phyloP scores from a whole-genome alignment of 768 basidiomycete genomes.

The Suillus decipiens region DNA sequence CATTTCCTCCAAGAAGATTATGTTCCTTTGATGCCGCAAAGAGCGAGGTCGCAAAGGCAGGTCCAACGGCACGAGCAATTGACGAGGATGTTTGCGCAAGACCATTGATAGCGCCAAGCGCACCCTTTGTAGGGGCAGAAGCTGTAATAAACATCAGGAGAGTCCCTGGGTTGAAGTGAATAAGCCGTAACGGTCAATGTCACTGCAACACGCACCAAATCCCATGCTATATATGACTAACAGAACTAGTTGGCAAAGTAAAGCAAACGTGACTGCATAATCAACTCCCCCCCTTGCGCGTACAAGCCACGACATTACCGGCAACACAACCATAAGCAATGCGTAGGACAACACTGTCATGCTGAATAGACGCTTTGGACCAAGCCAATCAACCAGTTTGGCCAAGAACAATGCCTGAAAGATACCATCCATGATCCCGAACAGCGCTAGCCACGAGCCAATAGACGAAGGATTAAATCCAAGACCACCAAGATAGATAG shows the following conservation, averaged over 20 bases:
- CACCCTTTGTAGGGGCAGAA: slow-evolving; percentile 51
- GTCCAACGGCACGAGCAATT: slow-evolving; percentile 50
- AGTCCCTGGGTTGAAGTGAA: slow-evolving; percentile 39
- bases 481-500: slow-evolving; percentile 44
- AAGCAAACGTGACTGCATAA: slow-evolving; percentile 37
- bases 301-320: slow-evolving; percentile 44
- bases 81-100: slow-evolving; percentile 51
- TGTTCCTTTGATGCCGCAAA: slow-evolving; percentile 53
- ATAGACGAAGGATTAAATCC: slow-evolving; percentile 43
- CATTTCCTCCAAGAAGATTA: slow-evolving; percentile 50
- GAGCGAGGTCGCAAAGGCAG: slow-evolving; percentile 47
- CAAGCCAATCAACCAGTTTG: slow-evolving; percentile 40
- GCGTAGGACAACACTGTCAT: slow-evolving; percentile 39
- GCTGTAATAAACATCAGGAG: slow-evolving; percentile 57
- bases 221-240: slow-evolving; percentile 41
- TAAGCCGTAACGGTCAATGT: neutral
- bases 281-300: slow-evolving; percentile 32
- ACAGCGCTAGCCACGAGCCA: slow-evolving; percentile 38
- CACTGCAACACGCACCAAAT: slow-evolving; percentile 35
- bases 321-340: slow-evolving; percentile 44
- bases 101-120: slow-evolving; percentile 61
- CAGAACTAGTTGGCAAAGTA: slow-evolving; percentile 31
- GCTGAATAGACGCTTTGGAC: slow-evolving; percentile 44
- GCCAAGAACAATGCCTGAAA: slow-evolving; percentile 45
- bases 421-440: slow-evolving; percentile 39